phyloP scores from a whole-genome alignment of 305 asterid species.

The Fraxinus albicans region DNA sequence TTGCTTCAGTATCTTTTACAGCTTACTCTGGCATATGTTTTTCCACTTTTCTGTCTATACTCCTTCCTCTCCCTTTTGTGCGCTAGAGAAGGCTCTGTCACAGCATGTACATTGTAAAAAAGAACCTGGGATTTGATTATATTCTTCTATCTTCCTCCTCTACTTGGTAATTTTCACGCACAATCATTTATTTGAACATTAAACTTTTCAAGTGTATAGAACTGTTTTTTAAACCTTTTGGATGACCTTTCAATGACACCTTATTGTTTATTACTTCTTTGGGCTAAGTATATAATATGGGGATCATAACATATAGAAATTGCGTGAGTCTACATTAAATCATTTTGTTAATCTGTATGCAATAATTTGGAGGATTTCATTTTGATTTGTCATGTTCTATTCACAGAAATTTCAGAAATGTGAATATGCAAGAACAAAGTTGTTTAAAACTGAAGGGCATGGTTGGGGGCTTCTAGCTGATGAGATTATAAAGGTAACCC shows the following conservation, averaged over 20 bases:
- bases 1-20: not conserved
- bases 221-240: not conserved
- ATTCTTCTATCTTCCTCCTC: not conserved
- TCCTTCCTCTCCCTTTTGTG: not conserved
- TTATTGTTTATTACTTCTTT: not conserved
- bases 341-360: not conserved
- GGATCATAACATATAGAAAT: not conserved
- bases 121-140: not conserved
- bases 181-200: not conserved
- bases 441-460: constrained; percentile 82
- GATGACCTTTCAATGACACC: not conserved
- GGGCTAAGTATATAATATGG: not conserved
- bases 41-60: not conserved
- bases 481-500: constrained; percentile 63
- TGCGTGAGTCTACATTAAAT: not conserved
- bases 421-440: constrained; percentile 62
- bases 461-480: constrained; percentile 94
- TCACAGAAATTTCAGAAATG: constrained; percentile 81
- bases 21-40: not conserved
- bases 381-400: constrained; percentile 14
- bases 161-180: not conserved
- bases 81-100: not conserved
- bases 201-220: not conserved
- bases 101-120: not conserved
- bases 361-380: not conserved